Evolutionary conservation across 1,139 yeast species (phyloP), one percentile per base, ranked within the genome.

Genomic region (Scheffersomyces parashehatae): DNA sequence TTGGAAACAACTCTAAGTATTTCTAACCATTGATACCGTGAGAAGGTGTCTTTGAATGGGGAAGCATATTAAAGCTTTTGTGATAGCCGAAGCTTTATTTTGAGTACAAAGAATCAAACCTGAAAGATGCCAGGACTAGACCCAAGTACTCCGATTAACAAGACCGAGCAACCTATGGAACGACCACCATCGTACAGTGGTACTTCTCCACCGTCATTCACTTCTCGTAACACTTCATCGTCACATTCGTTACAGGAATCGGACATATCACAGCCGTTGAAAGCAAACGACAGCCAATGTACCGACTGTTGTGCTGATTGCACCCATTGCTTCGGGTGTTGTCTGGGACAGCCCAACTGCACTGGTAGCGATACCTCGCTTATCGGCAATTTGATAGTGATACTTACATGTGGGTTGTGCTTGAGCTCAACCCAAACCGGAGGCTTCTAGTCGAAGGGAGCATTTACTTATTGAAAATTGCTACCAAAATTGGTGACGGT

Each of bases 161-260:
- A 20, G 8, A 8, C 26, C 8, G 26, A 20, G 26, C 26, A 20
- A 6, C 26, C 26, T 20, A 20, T 7, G 9, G 26, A 20, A 2
- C 38, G 44, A 5, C 49, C 51, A 13, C 44, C 51, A 15, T 36
- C 53, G 29, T 46, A 52, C 41, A 38, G 28, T 36, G 37, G 47
- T 13, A 46, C 44, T 30, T 43, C 31, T 29, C 40, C 47, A 20
- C 58, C 48, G 2, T 42, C 36, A 20, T 33, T 36, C 12, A 35
- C 47, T n/a, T 47, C 51, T 4, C 10, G 28, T 29, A 43, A 42
- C 14, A 30, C 43, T 11, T 14, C 43, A 10, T 44, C 53, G 3
- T 41, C 53, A 5, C 28, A 36, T 11, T 55, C 60, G 15, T 49
- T 56, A 28, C 62, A 55, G 37, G 62, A 58, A 37, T 54, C 55